phyloP scores from a whole-genome alignment of 257 asterid genomes.

The Paraleonurus japonicus region DNA sequence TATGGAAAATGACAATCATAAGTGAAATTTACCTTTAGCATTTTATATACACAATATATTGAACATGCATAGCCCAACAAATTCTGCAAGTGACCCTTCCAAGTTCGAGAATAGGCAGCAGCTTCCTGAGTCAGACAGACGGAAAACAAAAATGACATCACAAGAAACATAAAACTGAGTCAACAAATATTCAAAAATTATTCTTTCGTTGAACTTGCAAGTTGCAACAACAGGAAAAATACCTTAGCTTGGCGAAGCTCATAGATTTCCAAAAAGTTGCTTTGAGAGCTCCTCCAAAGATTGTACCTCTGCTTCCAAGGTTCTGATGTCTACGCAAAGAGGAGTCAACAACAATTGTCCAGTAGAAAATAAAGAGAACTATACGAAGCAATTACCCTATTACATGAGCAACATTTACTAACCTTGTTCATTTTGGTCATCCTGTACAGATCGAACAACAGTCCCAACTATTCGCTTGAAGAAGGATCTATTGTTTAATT shows the following conservation, averaged over 20 bases:
- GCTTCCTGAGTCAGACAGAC: constrained; percentile 70
- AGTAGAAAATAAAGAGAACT: constrained; percentile 15
- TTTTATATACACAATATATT: constrained; percentile 89
- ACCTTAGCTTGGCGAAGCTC: constrained; percentile 99
- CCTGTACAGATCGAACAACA: constrained; percentile 95
- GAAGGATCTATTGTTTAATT: constrained; percentile 68
- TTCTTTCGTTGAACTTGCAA: constrained; percentile 9
- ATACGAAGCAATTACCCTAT: constrained; percentile 10
- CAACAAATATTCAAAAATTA: constrained; percentile 9
- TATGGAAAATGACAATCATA: not conserved
- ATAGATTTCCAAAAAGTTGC: constrained; percentile 82
- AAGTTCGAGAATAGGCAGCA: constrained; percentile 97
- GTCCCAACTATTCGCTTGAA: constrained; percentile 88
- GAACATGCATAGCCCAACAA: constrained; percentile 95
- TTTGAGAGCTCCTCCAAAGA: constrained; percentile 94
- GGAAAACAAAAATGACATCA: not conserved
- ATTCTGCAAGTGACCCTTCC: constrained; percentile 99
- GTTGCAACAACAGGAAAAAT: constrained; percentile 27
- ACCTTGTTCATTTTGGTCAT: constrained; percentile 97
- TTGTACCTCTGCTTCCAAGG: constrained; percentile 91
- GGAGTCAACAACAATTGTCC: constrained; percentile 14
- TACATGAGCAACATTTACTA: constrained; percentile 25
- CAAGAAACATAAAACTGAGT: constrained; percentile 15
- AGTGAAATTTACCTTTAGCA: constrained; percentile 67
- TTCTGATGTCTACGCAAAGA: constrained; percentile 63